phyloP scores from a whole-genome alignment of 2,329 filamentous ascomycete species.

The Xylaria polymorpha region DNA sequence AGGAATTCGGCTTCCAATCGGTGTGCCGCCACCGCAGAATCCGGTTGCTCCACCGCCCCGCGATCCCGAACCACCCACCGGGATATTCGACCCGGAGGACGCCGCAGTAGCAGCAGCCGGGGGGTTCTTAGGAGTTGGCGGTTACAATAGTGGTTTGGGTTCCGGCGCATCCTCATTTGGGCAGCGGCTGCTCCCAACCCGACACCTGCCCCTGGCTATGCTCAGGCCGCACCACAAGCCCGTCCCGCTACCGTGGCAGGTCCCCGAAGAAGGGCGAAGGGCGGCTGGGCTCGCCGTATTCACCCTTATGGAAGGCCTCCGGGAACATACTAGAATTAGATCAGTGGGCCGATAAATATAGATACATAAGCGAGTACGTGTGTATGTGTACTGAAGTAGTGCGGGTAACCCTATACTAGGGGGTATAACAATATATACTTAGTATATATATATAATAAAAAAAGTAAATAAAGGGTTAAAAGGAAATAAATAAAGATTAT shows the following conservation, averaged over 20 bases:
- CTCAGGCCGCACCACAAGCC: not conserved
- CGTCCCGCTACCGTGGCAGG: not conserved
- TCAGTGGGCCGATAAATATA: not conserved
- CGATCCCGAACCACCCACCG: not conserved
- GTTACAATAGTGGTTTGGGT: not conserved
- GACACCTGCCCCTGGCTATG: not conserved
- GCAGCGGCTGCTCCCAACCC: not conserved
- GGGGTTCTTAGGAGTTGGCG: not conserved
- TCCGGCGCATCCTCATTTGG: not conserved
- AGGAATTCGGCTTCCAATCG: not conserved
- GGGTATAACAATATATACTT: too few species aligned
- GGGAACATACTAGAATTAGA: not conserved
- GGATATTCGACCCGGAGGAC: not conserved
- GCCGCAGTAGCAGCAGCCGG: not conserved
- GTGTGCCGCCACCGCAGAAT: not conserved
- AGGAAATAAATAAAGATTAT: too few species aligned
- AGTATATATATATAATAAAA: too few species aligned
- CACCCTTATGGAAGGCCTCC: slow-evolving; percentile 10
- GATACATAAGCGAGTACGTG: not conserved
- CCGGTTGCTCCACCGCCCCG: slow-evolving; percentile 1
- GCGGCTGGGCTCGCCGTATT: not conserved
- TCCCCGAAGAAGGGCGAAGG: not conserved
- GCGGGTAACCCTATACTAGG: too few species aligned
- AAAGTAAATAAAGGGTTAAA: too few species aligned
- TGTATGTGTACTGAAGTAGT: too few species aligned